These are phyloP conservation scores for Pythium graminicola DNA, from an alignment of 352 stramenopile genomes.

Conservation along the genomic window DNA sequence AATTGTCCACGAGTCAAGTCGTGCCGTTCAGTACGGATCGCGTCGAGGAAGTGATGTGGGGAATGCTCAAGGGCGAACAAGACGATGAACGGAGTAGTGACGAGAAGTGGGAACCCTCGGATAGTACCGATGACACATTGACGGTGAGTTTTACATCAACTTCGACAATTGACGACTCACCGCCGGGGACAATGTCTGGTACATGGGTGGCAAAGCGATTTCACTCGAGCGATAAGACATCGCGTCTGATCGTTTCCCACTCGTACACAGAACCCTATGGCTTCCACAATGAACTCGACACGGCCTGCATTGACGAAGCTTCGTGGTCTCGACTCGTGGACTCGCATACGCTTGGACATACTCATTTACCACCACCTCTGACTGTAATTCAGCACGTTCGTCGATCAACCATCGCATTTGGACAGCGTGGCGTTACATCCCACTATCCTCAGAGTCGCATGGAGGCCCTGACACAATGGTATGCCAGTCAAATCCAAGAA, in stretches of 20 bases:
- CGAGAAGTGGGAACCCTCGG: slow-evolving; percentile 2
- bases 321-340: slow-evolving; percentile 7
- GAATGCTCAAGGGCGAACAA: not conserved
- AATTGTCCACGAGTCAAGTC: slow-evolving; percentile 3
- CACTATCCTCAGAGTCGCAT: no score
- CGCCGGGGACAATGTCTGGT: not conserved
- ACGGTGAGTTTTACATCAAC: not conserved
- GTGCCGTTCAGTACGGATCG: slow-evolving; percentile 1
- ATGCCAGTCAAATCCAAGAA: not conserved
- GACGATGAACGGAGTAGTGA: not conserved
- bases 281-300: slow-evolving; percentile 1
- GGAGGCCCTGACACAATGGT: no score
- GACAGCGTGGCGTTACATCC: not conserved
- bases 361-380: slow-evolving; percentile 1
- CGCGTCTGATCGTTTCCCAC: not conserved
- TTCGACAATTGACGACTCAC: not conserved
- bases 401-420: slow-evolving; percentile 4
- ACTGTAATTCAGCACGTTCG: slow-evolving; percentile 13
- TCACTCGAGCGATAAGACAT: not conserved
- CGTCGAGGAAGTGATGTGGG: slow-evolving; percentile 12
- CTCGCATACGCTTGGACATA: not conserved
- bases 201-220: slow-evolving; percentile 13
- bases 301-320: slow-evolving; percentile 9
- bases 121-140: not conserved
- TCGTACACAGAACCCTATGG: slow-evolving; percentile 9